phyloP scores from a whole-genome alignment of 2,329 filamentous ascomycete species.

The Ceratocystiopsis sp. region DNA sequence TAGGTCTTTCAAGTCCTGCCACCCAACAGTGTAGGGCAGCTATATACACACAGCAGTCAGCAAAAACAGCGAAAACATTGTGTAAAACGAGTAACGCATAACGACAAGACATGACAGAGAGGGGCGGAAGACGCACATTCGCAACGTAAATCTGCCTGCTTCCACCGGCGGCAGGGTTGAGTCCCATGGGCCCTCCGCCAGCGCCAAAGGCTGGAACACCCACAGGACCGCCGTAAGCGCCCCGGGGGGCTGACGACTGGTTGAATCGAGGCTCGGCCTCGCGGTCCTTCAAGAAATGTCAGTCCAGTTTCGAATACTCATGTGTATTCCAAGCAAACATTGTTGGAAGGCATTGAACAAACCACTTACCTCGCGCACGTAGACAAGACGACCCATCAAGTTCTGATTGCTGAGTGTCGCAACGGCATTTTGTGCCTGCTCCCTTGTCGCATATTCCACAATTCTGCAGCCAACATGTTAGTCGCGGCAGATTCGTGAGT shows the following conservation, averaged over 20 bases:
- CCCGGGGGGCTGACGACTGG: constrained; percentile 48
- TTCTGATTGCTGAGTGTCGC: constrained; percentile 98
- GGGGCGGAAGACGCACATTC: constrained; percentile 63
- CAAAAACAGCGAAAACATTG: not conserved
- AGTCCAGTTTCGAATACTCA: not conserved
- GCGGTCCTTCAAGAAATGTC: constrained; percentile 49
- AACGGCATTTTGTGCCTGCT: constrained; percentile 96
- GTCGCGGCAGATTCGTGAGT: too few species aligned
- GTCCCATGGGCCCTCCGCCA: constrained; percentile 26
- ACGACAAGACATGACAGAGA: not conserved
- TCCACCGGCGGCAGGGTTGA: constrained; percentile 39
- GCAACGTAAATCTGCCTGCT: constrained; percentile 91
- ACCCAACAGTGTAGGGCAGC: constrained; percentile 94
- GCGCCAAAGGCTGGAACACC: constrained; percentile 3
- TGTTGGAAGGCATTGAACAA: not conserved
- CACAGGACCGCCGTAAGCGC: constrained; percentile 36
- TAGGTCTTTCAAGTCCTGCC: constrained; percentile 97
- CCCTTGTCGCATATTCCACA: constrained; percentile 99
- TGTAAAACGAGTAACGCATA: too few species aligned
- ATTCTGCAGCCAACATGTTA: constrained; percentile 44
- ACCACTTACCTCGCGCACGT: constrained; percentile 78
- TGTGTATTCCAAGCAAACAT: not conserved
- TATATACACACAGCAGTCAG: constrained; percentile 20
- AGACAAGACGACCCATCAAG: constrained; percentile 94
- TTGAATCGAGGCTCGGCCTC: constrained; percentile 96